phyloP scores from a whole-genome alignment of 106 monocot species.

The Dactylorhiza incarnata region DNA sequence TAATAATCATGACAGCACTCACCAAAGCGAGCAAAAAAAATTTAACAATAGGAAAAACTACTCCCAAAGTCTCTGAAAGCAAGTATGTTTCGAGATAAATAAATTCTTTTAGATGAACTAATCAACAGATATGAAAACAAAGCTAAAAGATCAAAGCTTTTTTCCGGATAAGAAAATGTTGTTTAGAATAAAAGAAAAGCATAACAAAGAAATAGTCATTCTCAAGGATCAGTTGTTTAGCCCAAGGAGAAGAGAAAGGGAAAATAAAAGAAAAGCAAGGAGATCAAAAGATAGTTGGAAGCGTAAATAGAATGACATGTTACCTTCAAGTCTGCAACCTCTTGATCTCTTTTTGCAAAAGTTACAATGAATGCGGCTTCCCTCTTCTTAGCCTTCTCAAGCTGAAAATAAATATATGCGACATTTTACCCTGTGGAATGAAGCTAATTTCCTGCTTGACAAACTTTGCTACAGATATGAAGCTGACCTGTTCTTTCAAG shows the following conservation, averaged over 20 bases:
- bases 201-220: not conserved
- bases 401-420: slow-evolving; percentile 33
- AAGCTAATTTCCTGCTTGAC: not conserved
- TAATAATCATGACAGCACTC: no score
- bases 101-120: no score
- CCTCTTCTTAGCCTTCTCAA: slow-evolving; percentile 96
- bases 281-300: not conserved
- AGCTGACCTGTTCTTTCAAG: slow-evolving; percentile 80
- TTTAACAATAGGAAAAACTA: no score
- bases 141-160: not conserved
- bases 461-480: not conserved
- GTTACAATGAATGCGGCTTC: slow-evolving; percentile 96
- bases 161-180: not conserved
- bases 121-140: not conserved
- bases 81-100: no score
- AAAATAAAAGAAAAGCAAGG: not conserved
- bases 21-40: no score
- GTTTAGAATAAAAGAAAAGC: not conserved
- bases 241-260: not conserved
- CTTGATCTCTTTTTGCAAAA: slow-evolving; percentile 93
- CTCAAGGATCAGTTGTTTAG: not conserved
- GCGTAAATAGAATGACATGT: not conserved
- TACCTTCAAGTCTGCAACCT: slow-evolving; percentile 98
- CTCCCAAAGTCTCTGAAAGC: no score
- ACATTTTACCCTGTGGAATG: not conserved